Evolutionary conservation across 768 basidiomycete species (phyloP).

Genomic region (Suillus sp.): DNA sequence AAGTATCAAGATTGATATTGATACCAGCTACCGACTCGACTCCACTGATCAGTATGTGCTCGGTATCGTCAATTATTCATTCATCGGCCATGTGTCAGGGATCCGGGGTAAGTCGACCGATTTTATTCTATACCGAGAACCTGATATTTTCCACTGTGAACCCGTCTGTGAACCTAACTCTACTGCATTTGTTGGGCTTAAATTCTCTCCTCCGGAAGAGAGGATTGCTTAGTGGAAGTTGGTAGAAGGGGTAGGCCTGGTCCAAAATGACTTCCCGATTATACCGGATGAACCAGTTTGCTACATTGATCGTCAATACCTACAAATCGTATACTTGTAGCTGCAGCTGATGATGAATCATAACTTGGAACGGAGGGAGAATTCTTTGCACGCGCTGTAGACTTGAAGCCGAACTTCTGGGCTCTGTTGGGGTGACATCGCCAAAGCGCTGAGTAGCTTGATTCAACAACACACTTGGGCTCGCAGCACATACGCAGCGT

Average conservation of each 20-base stretch:
- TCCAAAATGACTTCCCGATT: neutral
- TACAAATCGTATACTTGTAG: neutral
- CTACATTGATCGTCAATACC: neutral
- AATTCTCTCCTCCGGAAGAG: neutral
- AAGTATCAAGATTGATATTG: neutral
- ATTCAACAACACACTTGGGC: neutral
- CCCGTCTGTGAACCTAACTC: neutral
- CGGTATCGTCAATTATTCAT: neutral
- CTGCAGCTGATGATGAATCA: neutral
- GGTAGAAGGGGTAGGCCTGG: neutral
- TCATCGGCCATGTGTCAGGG: neutral
- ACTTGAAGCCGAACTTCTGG: neutral
- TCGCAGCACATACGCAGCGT: no score
- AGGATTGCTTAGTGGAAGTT: neutral
- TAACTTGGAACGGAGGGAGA: neutral
- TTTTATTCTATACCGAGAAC: neutral
- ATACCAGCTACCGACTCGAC: neutral
- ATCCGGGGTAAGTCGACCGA: neutral
- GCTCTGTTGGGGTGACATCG: neutral
- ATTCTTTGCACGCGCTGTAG: neutral
- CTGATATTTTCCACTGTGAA: neutral
- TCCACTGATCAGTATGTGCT: neutral
- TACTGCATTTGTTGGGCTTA: neutral
- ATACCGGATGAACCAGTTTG: slow-evolving; percentile 1
- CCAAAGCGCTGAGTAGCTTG: neutral